Evolutionary conservation across 2,329 filamentous ascomycete genomes (phyloP), one percentile per base, ranked within the genome.

Genomic region (Pochonia chlamydosporia): DNA sequence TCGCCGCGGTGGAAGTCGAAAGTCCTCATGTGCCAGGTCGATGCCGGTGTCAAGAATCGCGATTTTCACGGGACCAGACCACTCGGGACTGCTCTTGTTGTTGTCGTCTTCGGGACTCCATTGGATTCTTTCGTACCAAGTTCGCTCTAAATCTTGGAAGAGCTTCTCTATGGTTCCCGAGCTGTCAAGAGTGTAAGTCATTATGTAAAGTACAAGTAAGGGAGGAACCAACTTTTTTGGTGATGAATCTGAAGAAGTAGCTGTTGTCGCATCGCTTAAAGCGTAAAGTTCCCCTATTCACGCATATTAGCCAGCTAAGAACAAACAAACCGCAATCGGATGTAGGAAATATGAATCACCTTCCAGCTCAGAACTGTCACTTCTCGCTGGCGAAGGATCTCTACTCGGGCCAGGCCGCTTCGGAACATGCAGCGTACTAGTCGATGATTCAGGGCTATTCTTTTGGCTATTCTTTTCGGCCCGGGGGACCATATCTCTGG

Each of bases 1-100:
- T 13, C 51, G 49, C n/a, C 36, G 36, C 3, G 49, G 49, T 7
- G 41, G 46, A 13, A 41, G 39, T 7, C 7, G 9, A 25, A 51
- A 53, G 35, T 53, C 51, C 14, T 31, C 43, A 10, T 52, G 51
- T 7, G 23, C 16, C 13, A 52, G 28, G 26, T 50, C 51, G 14
- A 53, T 52, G n/a, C 51, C 51, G 9, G 51, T 52, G 33, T 53
- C 51, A 4, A 53, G 49, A 24, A 53, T 52, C 6, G 49, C 51
- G 2, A 53, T 48, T 35, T 50, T 52, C 4, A 53, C 51, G 21
- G 51, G 51, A 14, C 44, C 51, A 9, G 51, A 24, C 44, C 47
- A 48, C 10, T 52, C 41, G 26, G 31, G 37, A 3, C 44, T 24
- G 28, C 40, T 36, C 11, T 23, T 33, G 20, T 28, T n/a, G 28